Evolutionary conservation across 805 yeast genomes (phyloP).

Genomic region (Lipomyces starkeyi): DNA sequence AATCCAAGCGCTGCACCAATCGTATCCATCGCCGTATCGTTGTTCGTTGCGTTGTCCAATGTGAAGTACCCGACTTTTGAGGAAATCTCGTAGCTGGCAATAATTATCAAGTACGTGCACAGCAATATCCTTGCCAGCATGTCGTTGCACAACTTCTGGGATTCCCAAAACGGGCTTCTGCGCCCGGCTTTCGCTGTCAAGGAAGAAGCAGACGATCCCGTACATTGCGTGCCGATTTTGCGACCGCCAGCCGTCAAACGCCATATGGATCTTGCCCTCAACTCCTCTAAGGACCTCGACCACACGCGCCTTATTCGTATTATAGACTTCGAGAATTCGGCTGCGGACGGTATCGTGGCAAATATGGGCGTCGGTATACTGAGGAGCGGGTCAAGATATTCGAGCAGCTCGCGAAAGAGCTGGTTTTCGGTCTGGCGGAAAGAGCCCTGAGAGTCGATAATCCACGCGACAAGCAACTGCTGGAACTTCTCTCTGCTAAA

Average conservation of each 20-base stretch:
- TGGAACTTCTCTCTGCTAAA: slow-evolving; percentile 10
- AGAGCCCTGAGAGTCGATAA: slow-evolving; percentile 7
- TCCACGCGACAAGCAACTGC: slow-evolving; percentile 8
- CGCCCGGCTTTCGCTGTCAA: not conserved
- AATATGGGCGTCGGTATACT: slow-evolving; percentile 7
- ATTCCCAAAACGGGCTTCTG: not conserved
- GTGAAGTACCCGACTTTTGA: no score
- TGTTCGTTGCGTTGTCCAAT: no score
- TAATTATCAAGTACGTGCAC: not conserved
- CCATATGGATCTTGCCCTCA: slow-evolving; percentile 7
- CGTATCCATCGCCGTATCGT: no score
- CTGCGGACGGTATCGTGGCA: slow-evolving; percentile 10
- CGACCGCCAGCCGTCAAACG: slow-evolving; percentile 6
- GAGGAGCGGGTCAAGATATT: slow-evolving; percentile 2
- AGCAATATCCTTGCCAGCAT: not conserved
- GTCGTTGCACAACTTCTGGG: slow-evolving; percentile 6
- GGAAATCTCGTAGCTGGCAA: no score
- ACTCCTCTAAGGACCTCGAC: slow-evolving; percentile 6
- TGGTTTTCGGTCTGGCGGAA: slow-evolving; percentile 5
- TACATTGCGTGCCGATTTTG: slow-evolving; percentile 6
- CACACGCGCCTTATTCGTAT: slow-evolving; percentile 2
- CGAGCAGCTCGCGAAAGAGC: slow-evolving; percentile 4
- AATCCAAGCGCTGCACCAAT: no score
- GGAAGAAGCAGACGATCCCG: slow-evolving; percentile 8
- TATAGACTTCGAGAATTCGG: slow-evolving; percentile 4